A percentile compares a stretch with the other conserved stretches of the same genome.
Evolutionary conservation across 176 grass and related monocot species (phyloP).

Genomic region (Saccharum officinarum): DNA sequence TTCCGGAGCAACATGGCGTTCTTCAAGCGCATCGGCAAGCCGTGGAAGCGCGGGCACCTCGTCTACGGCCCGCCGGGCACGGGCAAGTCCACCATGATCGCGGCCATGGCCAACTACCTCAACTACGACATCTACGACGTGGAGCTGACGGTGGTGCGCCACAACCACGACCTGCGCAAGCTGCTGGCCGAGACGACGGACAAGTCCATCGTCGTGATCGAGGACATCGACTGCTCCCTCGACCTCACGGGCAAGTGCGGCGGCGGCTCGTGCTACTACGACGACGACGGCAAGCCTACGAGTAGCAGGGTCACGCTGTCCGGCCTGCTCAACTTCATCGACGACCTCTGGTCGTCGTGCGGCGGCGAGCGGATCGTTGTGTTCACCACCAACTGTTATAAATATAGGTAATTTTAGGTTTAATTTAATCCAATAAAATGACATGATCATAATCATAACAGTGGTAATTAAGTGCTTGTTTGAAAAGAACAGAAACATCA

Average conservation of each 20-base stretch:
- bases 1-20: not conserved
- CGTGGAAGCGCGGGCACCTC: conserved; percentile 54
- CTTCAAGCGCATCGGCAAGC: conserved; percentile 9
- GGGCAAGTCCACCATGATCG: conserved; percentile 49
- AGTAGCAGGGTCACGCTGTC: conserved; percentile 10
- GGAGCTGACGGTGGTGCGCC: conserved; percentile 36
- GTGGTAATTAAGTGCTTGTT: too few species aligned
- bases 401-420: too few species aligned
- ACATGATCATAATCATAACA: too few species aligned
- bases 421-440: too few species aligned
- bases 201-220: conserved; percentile 59
- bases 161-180: conserved; percentile 27
- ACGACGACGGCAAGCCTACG: not conserved
- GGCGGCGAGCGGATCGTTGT: conserved; percentile 3
- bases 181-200: conserved; percentile 20
- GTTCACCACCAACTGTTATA: conserved; percentile 19
- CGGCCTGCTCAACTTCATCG: conserved; percentile 35
- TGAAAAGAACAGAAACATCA: too few species aligned
- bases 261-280: not conserved
- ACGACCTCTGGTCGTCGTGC: conserved; percentile 21
- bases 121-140: conserved; percentile 51
- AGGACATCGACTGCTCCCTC: conserved; percentile 73
- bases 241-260: conserved; percentile 51
- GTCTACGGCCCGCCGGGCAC: conserved; percentile 50
- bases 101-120: conserved; percentile 49